Evolutionary conservation across 345 rosid genomes (phyloP), one percentile per base, ranked within the genome.

Genomic region (Bruguiera gymnorhiza): DNA sequence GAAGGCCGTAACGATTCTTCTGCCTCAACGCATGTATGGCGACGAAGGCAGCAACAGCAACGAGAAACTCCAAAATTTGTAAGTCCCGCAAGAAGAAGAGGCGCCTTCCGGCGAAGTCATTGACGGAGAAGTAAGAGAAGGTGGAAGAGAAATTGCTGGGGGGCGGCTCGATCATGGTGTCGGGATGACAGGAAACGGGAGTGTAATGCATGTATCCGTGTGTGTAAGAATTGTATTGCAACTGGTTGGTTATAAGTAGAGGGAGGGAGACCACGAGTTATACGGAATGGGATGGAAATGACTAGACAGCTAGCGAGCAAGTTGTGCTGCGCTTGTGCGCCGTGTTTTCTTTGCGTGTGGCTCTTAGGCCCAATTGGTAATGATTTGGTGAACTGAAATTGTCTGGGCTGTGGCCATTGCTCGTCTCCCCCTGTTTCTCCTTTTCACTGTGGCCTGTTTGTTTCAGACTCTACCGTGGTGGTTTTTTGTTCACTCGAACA

Each of bases 361-460:
- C 76, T 76, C 71, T 81, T 67, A 80, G 80, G 24, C 55, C 53
- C 70, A 67, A 82, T 80, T 82, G 89, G 91, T 90, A 75, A 75
- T 75, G 86, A 89, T 87, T 90, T 89, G 98, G 97, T 90, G 92
- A 90, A 78, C 97, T 61, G 88, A 86, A 86, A 75, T 8, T 65
- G 50, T 65, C 58, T 63, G 71, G 74, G 79, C 18, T 24, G 31
- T 1, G 27, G 8, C 62, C 48, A 15, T 46, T 13, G 19, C 31
- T 55, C 23, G 9, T 23, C 5, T 9, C 11, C 8, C 21, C 21
- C 27, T 26, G 27, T 55, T 60, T 54, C 2, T 53, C 29, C 8
- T 62, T 29, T 63, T 66, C 0, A 29, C 20, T 60, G 72, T 63
- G 4, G 19, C 50, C 13, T 13, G 19, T 43, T 43, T 13, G 9